Conservation (phyloP, 1,284 basidiomycete species). For the Cryptococcus amylolentus region DNA sequence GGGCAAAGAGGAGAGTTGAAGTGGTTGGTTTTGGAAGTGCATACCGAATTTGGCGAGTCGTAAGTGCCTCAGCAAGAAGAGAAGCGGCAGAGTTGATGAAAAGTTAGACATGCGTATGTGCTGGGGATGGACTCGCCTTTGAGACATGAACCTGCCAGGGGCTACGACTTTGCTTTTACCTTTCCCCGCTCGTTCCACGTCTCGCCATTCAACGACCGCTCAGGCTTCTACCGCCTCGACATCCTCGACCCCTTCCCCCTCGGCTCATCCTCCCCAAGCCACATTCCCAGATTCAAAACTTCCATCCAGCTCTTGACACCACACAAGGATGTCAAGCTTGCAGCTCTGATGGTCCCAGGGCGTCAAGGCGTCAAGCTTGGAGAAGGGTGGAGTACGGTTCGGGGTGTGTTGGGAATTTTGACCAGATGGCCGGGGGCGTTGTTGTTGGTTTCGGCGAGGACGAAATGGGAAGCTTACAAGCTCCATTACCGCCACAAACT, state of each 20-base stretch:
- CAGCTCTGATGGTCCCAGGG: slow-evolving; percentile 56
- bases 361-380: slow-evolving; percentile 51
- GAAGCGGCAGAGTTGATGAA: not conserved
- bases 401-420: slow-evolving; percentile 53
- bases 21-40: slow-evolving; percentile 65
- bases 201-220: slow-evolving; percentile 73
- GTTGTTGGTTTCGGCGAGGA: slow-evolving; percentile 61
- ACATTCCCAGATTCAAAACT: slow-evolving; percentile 28
- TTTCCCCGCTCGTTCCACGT: slow-evolving; percentile 71
- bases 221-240: slow-evolving; percentile 62
- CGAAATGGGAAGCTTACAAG: slow-evolving; percentile 63
- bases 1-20: slow-evolving; percentile 42
- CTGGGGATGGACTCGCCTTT: slow-evolving; percentile 13
- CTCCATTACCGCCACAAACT: slow-evolving; percentile 64
- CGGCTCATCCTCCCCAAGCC: slow-evolving; percentile 1
- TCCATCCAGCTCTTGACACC: slow-evolving; percentile 35
- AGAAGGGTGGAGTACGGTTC: not conserved
- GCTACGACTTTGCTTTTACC: slow-evolving; percentile 65
- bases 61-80: slow-evolving; percentile 52
- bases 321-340: slow-evolving; percentile 49
- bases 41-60: slow-evolving; percentile 73
- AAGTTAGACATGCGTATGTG: slow-evolving; percentile 28
- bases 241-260: slow-evolving; percentile 51
- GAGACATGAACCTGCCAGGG: slow-evolving; percentile 10
- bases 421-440: slow-evolving; percentile 58